Conservation (phyloP, 306 rosid species). For the Lathyrus sativus region DNA sequence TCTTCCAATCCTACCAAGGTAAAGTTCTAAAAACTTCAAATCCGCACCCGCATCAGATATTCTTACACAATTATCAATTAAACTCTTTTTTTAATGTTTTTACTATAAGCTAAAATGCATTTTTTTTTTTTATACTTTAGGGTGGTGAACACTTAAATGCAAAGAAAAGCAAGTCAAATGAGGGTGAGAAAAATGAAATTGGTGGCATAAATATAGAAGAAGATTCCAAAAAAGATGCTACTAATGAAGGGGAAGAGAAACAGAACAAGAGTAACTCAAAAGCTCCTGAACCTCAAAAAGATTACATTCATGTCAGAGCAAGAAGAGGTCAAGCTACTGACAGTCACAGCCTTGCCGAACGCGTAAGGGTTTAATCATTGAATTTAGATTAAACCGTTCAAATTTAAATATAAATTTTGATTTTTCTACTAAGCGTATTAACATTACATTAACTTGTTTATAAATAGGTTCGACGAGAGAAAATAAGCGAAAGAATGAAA, state of each 20-base stretch:
- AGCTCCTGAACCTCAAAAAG: constrained; percentile 78
- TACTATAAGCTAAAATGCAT: background rate
- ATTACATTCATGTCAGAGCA: constrained; percentile 97
- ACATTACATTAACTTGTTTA: constrained; percentile 19
- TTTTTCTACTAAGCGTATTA: too few relatives aligned
- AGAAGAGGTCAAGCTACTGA: constrained; percentile 99
- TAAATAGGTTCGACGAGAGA: constrained; percentile 86
- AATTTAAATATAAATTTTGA: too few relatives aligned
- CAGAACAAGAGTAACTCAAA: constrained; percentile 58
- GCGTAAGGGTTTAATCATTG: constrained; percentile 51
- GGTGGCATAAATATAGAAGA: constrained; percentile 55
- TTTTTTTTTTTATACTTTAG: constrained; percentile 37
- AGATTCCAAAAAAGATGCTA: constrained; percentile 48
- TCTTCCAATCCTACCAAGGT: constrained; percentile 50
- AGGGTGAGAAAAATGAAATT: constrained; percentile 50
- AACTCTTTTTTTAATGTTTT: too few relatives aligned
- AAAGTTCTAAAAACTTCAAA: constrained; percentile 14
- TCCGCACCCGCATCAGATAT: too few relatives aligned
- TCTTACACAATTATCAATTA: too few relatives aligned
- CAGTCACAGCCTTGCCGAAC: constrained; percentile 98
- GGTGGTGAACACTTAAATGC: constrained; percentile 54
- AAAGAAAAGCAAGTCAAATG: constrained; percentile 60
- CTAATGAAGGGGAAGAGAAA: constrained; percentile 52
- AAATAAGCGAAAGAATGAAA: constrained; percentile 96
- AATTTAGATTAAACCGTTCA: background rate